Evolutionary conservation across 2,329 filamentous ascomycete species (phyloP).

Genomic region (Leptographium flavum): DNA sequence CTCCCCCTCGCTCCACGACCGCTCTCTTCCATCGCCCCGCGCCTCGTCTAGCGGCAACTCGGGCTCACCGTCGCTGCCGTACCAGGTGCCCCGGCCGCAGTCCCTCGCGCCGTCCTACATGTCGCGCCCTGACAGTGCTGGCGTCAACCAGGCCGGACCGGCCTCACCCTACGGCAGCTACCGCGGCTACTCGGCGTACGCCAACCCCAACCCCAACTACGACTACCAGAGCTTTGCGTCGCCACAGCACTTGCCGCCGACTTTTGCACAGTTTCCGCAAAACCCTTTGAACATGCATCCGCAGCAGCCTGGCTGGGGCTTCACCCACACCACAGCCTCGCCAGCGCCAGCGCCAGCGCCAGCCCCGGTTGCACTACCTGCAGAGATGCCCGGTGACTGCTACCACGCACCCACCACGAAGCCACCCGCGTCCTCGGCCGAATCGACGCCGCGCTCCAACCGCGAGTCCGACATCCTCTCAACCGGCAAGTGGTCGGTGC

Average conservation of each 20-base stretch:
- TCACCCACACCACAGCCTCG: slow-evolving; percentile 23
- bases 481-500: slow-evolving; percentile 25
- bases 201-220: too few relatives aligned
- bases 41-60: not conserved
- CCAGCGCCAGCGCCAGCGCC: slow-evolving; percentile 10
- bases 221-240: slow-evolving; percentile 9
- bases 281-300: not conserved
- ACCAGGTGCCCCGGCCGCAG: slow-evolving; percentile 25
- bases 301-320: too few relatives aligned
- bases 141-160: slow-evolving; percentile 13
- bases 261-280: slow-evolving; percentile 8
- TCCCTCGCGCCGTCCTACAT: slow-evolving; percentile 18
- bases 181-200: not conserved
- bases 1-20: slow-evolving; percentile 10
- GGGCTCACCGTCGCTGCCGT: slow-evolving; percentile 16
- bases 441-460: slow-evolving; percentile 10
- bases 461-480: slow-evolving; percentile 17
- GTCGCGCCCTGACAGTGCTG: slow-evolving; percentile 16
- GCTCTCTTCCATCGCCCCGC: slow-evolving; percentile 10
- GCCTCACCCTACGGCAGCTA: slow-evolving; percentile 4
- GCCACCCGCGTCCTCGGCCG: slow-evolving; percentile 6
- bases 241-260: slow-evolving; percentile 5
- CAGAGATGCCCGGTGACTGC: slow-evolving; percentile 33
- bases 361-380: not conserved
- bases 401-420: slow-evolving; percentile 18